These are phyloP conservation scores for Cordyceps cicadae DNA, from an alignment of 2,329 filamentous ascomycete genomes.

Conservation along the genomic window DNA sequence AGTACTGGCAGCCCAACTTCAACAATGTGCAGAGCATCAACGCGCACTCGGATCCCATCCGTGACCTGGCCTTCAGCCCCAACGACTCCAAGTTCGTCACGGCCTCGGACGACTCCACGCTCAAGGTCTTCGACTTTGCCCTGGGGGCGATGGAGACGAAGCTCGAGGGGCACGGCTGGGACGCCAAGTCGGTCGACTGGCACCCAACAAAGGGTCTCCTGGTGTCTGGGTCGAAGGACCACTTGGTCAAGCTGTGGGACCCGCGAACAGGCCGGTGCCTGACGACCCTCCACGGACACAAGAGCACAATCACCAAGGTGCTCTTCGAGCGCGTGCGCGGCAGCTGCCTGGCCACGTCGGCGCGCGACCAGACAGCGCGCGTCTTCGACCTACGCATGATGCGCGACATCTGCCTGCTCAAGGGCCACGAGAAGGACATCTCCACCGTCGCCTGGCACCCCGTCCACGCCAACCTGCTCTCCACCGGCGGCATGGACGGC, in stretches of 20 bases:
- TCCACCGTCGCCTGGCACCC: slow-evolving; percentile 91
- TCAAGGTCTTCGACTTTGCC: slow-evolving; percentile 96
- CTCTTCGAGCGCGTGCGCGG: slow-evolving; percentile 81
- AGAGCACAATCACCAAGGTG: slow-evolving; percentile 92
- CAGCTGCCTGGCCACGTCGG: slow-evolving; percentile 80
- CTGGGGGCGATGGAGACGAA: slow-evolving; percentile 74
- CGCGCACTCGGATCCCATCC: slow-evolving; percentile 80
- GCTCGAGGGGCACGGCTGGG: slow-evolving; percentile 92
- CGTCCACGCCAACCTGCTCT: slow-evolving; percentile 78
- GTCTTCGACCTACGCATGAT: slow-evolving; percentile 97
- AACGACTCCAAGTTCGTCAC: slow-evolving; percentile 95
- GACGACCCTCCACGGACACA: slow-evolving; percentile 91
- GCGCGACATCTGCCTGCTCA: slow-evolving; percentile 88
- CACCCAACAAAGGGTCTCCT: slow-evolving; percentile 90
- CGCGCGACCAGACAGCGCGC: slow-evolving; percentile 83
- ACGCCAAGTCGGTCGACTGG: slow-evolving; percentile 95
- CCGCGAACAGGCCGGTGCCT: slow-evolving; percentile 84
- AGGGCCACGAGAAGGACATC: slow-evolving; percentile 94
- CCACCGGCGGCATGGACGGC: slow-evolving; percentile 84
- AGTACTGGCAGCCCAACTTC: slow-evolving; percentile 99
- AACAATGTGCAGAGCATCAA: slow-evolving; percentile 96
- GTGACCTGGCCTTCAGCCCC: slow-evolving; percentile 87
- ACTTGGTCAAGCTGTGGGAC: slow-evolving; percentile 96
- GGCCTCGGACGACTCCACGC: slow-evolving; percentile 82
- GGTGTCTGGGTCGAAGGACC: slow-evolving; percentile 94